Percentiles rank a stretch among this genome's conserved stretches.
phyloP scores from a whole-genome alignment of 257 asterid species.

The Sherardia arvensis region DNA sequence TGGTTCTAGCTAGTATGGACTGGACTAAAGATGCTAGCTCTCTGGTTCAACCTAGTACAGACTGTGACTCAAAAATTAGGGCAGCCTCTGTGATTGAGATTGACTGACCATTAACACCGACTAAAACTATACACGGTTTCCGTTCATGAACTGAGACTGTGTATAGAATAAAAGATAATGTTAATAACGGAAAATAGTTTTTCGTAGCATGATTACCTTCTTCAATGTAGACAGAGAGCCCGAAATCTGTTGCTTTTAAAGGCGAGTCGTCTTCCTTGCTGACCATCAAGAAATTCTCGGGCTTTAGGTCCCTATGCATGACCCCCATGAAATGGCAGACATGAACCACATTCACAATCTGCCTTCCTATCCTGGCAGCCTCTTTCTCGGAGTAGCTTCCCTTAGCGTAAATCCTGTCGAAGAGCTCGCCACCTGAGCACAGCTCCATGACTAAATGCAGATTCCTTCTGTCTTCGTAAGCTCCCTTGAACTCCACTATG shows the following conservation, averaged over 20 bases:
- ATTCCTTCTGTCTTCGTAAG: constrained; percentile 25
- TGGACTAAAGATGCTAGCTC: background rate
- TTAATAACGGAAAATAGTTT: background rate
- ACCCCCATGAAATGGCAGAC: constrained; percentile 42
- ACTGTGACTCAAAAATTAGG: background rate
- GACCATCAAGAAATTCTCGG: constrained; percentile 37
- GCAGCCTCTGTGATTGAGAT: background rate
- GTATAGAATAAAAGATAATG: background rate
- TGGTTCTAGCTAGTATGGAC: background rate
- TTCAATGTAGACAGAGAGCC: constrained; percentile 38
- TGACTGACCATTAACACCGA: background rate
- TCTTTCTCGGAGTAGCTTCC: constrained; percentile 40
- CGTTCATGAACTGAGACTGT: background rate
- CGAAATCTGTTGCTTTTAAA: constrained; percentile 33
- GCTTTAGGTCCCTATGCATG: constrained; percentile 37
- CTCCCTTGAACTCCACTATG: constrained; percentile 34
- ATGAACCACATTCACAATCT: constrained; percentile 37
- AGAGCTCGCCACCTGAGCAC: constrained; percentile 36
- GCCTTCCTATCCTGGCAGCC: constrained; percentile 36
- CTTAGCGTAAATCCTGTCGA: constrained; percentile 29
- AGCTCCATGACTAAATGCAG: constrained; percentile 35
- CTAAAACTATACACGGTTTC: background rate
- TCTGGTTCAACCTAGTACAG: background rate
- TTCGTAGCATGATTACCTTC: constrained; percentile 18
- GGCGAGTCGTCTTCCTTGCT: constrained; percentile 23